Conservation (phyloP, 2,329 filamentous ascomycete species). For the Arachnopeziza araneosa region DNA sequence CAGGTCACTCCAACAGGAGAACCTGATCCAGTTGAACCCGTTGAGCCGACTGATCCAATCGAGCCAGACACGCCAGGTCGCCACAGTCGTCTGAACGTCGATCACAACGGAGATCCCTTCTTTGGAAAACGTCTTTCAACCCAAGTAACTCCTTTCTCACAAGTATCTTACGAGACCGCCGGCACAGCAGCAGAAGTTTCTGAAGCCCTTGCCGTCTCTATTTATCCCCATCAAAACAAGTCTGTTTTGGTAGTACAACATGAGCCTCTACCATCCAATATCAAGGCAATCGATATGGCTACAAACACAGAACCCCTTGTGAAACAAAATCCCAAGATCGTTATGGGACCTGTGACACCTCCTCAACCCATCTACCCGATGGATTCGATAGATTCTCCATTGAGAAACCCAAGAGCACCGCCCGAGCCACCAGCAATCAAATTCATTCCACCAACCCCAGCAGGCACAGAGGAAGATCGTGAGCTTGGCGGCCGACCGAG, state of each 20-base stretch:
- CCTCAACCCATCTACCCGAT: conserved; percentile 43
- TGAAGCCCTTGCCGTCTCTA: conserved; percentile 56
- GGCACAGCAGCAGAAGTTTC: conserved; percentile 57
- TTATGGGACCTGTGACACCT: conserved; percentile 43
- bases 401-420: conserved; percentile 56
- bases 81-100: conserved; percentile 32
- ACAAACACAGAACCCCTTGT: not conserved
- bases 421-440: conserved; percentile 52
- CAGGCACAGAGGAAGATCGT: conserved; percentile 45
- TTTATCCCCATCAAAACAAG: conserved; percentile 60
- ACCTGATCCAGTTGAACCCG: conserved; percentile 5
- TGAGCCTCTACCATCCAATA: conserved; percentile 7
- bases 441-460: conserved; percentile 59
- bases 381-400: conserved; percentile 54
- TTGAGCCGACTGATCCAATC: conserved; percentile 11
- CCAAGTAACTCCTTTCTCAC: conserved; percentile 57
- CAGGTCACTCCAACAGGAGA: not conserved
- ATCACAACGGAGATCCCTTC: conserved; percentile 49
- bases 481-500: conserved; percentile 37
- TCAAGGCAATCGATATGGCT: not conserved
- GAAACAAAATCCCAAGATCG: conserved; percentile 27
- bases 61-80: conserved; percentile 12
- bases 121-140: conserved; percentile 48
- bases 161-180: conserved; percentile 52
- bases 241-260: conserved; percentile 52